Percentiles rank a stretch among this genome's conserved stretches.
These are phyloP conservation scores for Phtheirospermum japonicum DNA, from an alignment of 257 asterid species.

Conservation along the genomic window DNA sequence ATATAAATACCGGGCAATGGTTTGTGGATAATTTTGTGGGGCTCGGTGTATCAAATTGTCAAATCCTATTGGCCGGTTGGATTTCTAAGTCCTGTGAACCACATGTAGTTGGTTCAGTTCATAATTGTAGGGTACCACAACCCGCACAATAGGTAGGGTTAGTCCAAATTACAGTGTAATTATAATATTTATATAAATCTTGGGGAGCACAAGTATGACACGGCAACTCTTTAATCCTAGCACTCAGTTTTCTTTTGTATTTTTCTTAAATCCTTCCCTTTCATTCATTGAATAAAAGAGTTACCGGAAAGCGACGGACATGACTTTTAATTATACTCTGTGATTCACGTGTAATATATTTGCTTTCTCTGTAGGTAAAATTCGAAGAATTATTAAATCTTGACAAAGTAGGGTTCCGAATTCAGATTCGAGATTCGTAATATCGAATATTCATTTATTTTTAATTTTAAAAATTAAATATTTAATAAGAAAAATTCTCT, in stretches of 20 bases:
- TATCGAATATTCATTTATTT: no score
- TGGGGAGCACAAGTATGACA: neutral
- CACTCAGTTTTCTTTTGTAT: neutral
- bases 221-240: neutral
- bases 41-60: conserved; percentile 35
- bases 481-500: no score
- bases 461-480: no score
- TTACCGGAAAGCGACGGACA: neutral
- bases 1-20: no score
- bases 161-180: no score
- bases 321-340: neutral
- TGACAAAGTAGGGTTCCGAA: no score
- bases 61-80: conserved; percentile 36
- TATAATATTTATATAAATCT: neutral
- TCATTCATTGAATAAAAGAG: neutral
- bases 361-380: neutral
- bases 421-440: no score
- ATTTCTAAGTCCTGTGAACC: conserved; percentile 28
- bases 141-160: no score
- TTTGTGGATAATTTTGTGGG: conserved; percentile 24
- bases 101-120: neutral
- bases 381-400: neutral
- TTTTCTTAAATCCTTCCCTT: neutral
- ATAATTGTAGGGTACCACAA: neutral
- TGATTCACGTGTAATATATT: neutral